Base-by-base conservation (phyloP, 495 filamentous ascomycete genomes). In the Tricharina praecox region DNA sequence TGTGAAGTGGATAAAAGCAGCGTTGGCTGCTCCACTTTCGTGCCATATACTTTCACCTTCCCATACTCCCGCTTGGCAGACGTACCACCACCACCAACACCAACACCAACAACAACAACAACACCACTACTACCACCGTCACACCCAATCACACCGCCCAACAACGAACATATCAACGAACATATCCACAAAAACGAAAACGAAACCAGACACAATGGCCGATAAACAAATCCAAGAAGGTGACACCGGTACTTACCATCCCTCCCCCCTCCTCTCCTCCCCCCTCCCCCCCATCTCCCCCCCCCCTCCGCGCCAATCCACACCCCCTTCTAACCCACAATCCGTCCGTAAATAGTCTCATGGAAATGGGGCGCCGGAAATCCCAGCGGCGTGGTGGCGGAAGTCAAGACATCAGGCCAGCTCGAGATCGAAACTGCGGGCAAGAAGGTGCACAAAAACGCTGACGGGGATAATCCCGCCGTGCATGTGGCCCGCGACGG, bases 381-480 rank as follows among this genome's bases (percentile, higher is more conserved):
- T 19, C 74, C 74, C 2, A 64, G 60, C 25, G 76, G 76, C 39
- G 68, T 66, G 30, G 74, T 73, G 24, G 67, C 67, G 53, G 75
- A 80, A 57, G 70, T 73, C 33, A 70, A 72, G 48, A 63, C 68
- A 23, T 62, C 75, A 23, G 76, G 72, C 62, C 65, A 73, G 43
- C 56, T 78, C 16, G 65, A 70, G 26, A 72, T 81, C 48, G 58
- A 69, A 53, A 72, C 74, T 20, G 69, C 77, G 56, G 76, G 76
- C 53, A 81, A 79, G 53, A 73, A 68, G 13, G 69, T 79, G 56
- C 70, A 69, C 61, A 75, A 71, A 61, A 72, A 74, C 37, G 75
- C 70, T 49, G 62, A 69, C 20, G 63, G 68, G 33, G 66, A 66
- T 13, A 70, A 81, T 50, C 75, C 74, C 1, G 76, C 72, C 35